These are phyloP conservation scores for Agaricus sinodeliciosus DNA, from an alignment of 768 basidiomycete species.

Conservation along the genomic window DNA sequence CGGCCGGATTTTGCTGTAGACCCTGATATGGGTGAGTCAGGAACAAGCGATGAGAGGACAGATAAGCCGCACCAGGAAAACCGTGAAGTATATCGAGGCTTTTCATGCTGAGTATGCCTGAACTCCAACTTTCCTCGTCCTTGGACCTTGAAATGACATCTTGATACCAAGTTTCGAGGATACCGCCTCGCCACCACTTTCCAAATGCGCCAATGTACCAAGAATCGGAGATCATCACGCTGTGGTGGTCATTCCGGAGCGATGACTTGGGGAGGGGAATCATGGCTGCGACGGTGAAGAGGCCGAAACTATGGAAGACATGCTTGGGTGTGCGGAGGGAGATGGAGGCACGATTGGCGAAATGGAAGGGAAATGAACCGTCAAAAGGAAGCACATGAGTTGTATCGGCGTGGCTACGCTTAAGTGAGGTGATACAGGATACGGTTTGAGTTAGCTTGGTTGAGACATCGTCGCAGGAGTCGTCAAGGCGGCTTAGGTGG, in stretches of 20 bases:
- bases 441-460: slow-evolving; percentile 20
- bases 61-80: slow-evolving; percentile 46
- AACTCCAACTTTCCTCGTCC: slow-evolving; percentile 69
- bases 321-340: slow-evolving; percentile 88
- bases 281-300: slow-evolving; percentile 83
- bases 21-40: slow-evolving; percentile 23
- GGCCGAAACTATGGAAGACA: slow-evolving; percentile 77
- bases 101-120: slow-evolving; percentile 73
- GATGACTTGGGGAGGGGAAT: slow-evolving; percentile 44
- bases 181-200: slow-evolving; percentile 83
- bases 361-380: slow-evolving; percentile 58
- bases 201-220: slow-evolving; percentile 93
- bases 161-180: slow-evolving; percentile 76
- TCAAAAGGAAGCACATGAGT: slow-evolving; percentile 8
- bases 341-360: slow-evolving; percentile 88
- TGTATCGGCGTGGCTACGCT: slow-evolving; percentile 8
- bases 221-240: slow-evolving; percentile 58
- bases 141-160: slow-evolving; percentile 57
- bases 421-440: slow-evolving; percentile 25
- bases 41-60: neutral
- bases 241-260: slow-evolving; percentile 34
- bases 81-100: slow-evolving; percentile 64
- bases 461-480: slow-evolving; percentile 45
- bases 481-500: slow-evolving; percentile 83
- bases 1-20: slow-evolving; percentile 45